phyloP scores from a whole-genome alignment of 768 basidiomycete genomes.

The Pleurotus djamor region DNA sequence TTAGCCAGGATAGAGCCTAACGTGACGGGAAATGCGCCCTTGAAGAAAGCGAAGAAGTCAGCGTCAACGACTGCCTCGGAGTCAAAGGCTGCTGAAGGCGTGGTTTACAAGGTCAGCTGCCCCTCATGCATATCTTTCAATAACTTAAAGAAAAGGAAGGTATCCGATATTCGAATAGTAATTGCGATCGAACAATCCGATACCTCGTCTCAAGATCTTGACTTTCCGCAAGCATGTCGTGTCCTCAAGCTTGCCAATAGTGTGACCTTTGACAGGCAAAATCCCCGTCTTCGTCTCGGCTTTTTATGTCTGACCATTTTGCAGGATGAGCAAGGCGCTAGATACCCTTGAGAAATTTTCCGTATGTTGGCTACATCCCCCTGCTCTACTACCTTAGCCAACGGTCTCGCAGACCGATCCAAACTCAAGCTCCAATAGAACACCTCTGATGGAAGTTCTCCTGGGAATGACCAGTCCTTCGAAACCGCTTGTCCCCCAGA shows the following conservation, averaged over 20 bases:
- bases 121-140: not conserved
- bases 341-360: constrained; percentile 56
- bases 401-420: constrained; percentile 4
- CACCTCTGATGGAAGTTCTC: constrained; percentile 63
- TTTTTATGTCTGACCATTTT: not conserved
- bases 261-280: constrained; percentile 83
- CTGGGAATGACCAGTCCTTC: constrained; percentile 61
- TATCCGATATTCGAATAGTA: constrained; percentile 79
- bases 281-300: not conserved
- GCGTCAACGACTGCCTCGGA: constrained; percentile 43
- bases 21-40: constrained; percentile 32
- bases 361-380: constrained; percentile 2
- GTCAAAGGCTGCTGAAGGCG: constrained; percentile 60
- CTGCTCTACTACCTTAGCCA: constrained; percentile 11
- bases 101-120: constrained; percentile 73
- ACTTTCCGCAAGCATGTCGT: constrained; percentile 83
- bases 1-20: constrained; percentile 83
- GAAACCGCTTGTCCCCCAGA: constrained; percentile 26
- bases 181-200: constrained; percentile 74
- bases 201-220: constrained; percentile 58
- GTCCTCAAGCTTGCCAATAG: constrained; percentile 90
- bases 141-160: constrained; percentile 33
- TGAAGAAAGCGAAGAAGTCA: constrained; percentile 38
- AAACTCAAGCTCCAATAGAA: constrained; percentile 16
- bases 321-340: constrained; percentile 85